These are phyloP conservation scores for Saraca asoca DNA, from an alignment of 331 rosid genomes.

Conservation along the genomic window DNA sequence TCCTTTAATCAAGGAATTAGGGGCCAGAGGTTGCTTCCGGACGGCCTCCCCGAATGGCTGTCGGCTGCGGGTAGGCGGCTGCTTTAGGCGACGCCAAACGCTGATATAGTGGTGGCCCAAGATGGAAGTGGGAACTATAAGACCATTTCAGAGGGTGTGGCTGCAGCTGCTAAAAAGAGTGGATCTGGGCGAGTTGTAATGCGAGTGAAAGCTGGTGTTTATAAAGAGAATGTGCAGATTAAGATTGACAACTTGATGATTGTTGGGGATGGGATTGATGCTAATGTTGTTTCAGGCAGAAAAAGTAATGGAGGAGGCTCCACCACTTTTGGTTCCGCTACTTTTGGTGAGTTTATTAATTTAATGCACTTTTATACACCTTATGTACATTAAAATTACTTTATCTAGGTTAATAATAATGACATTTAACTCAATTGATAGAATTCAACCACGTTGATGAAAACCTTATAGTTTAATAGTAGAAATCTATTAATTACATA, in stretches of 20 bases:
- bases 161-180: conserved; percentile 35
- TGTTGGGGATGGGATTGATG: conserved; percentile 76
- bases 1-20: conserved; percentile 23
- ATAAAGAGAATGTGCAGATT: conserved; percentile 55
- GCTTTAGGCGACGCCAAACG: conserved; percentile 38
- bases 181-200: conserved; percentile 53
- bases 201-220: conserved; percentile 68
- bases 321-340: conserved; percentile 74
- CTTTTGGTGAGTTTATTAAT: conserved; percentile 56
- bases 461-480: too few species aligned
- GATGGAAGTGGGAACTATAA: conserved; percentile 64
- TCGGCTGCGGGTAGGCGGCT: conserved; percentile 54
- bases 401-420: too few species aligned
- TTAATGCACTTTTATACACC: too few species aligned
- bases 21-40: conserved; percentile 44
- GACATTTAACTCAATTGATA: too few species aligned
- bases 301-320: conserved; percentile 39
- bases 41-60: conserved; percentile 54
- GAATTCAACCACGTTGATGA: too few species aligned
- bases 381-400: too few species aligned
- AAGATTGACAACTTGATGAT: conserved; percentile 57
- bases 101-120: conserved; percentile 64
- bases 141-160: conserved; percentile 61
- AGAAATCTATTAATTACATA: too few species aligned
- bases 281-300: conserved; percentile 52